Conservation (phyloP, 805 yeast species). For the Saccharomycopsis fibuligera region DNA sequence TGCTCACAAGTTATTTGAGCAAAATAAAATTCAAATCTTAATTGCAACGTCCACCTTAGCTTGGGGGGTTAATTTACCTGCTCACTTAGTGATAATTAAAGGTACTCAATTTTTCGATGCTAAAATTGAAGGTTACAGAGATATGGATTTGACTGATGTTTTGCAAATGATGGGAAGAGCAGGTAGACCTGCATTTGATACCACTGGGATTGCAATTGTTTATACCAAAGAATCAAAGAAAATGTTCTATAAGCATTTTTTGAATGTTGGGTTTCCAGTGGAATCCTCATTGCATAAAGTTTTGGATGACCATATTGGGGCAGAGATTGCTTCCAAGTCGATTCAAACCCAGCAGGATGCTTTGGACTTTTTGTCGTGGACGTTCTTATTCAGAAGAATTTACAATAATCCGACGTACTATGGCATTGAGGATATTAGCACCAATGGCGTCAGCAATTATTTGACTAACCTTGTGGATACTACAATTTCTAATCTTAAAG, state of each 20-base stretch:
- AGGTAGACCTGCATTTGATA: conserved; percentile 96
- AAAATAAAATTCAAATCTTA: conserved; percentile 84
- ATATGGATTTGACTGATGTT: conserved; percentile 92
- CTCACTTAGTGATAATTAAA: conserved; percentile 95
- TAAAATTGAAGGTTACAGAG: conserved; percentile 90
- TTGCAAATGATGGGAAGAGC: conserved; percentile 99
- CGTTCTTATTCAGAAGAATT: conserved; percentile 91
- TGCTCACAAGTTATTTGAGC: conserved; percentile 78
- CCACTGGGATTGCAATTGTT: conserved; percentile 85
- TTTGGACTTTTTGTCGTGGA: conserved; percentile 92
- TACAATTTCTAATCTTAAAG: conserved; percentile 58
- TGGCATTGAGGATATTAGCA: conserved; percentile 64
- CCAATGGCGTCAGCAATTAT: conserved; percentile 51
- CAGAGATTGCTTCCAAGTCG: conserved; percentile 92
- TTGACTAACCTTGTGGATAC: conserved; percentile 61
- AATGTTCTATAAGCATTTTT: conserved; percentile 80
- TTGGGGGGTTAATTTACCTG: conserved; percentile 99
- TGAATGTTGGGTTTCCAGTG: conserved; percentile 93
- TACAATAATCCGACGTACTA: conserved; percentile 87
- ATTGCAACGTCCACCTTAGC: conserved; percentile 97
- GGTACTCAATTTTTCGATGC: conserved; percentile 97
- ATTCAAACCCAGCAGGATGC: conserved; percentile 93
- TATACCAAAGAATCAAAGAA: conserved; percentile 77
- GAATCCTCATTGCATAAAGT: conserved; percentile 78
- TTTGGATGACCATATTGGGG: conserved; percentile 87